Percentiles rank a stretch among this genome's conserved stretches.
Evolutionary conservation across 1,284 basidiomycete genomes (phyloP).

Genomic region (Moniliophthora roreri): DNA sequence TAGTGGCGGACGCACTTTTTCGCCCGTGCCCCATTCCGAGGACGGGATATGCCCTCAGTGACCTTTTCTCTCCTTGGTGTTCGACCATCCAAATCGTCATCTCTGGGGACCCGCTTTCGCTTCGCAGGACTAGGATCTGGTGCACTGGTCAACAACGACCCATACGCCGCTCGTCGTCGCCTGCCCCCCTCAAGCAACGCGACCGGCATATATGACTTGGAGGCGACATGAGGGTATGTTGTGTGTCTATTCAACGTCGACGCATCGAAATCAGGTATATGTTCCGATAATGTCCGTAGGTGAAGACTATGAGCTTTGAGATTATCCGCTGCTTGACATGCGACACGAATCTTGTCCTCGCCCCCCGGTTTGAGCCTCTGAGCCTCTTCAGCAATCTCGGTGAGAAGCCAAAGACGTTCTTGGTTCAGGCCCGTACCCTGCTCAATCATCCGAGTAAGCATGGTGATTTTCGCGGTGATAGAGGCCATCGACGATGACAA

Average conservation of each 20-base stretch:
- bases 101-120: constrained; percentile 53
- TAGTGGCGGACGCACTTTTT: constrained; percentile 60
- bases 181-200: constrained; percentile 59
- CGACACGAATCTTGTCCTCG: constrained; percentile 98
- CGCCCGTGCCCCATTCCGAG: constrained; percentile 48
- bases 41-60: constrained; percentile 39
- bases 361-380: constrained; percentile 90
- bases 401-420: constrained; percentile 83
- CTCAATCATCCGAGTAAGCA: constrained; percentile 78
- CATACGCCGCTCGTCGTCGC: constrained; percentile 48
- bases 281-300: constrained; percentile 63
- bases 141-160: constrained; percentile 46
- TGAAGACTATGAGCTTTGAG: constrained; percentile 74
- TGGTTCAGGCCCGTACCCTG: constrained; percentile 67
- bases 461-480: constrained; percentile 77
- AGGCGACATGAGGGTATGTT: constrained; percentile 70
- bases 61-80: constrained; percentile 45
- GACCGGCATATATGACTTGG: constrained; percentile 62
- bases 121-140: constrained; percentile 59
- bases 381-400: constrained; percentile 94
- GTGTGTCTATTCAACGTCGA: constrained; percentile 61
- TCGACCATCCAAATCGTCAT: constrained; percentile 60
- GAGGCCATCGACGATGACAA: constrained; percentile 83
- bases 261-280: constrained; percentile 67
- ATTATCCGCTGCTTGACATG: constrained; percentile 91